Evolutionary conservation across 805 yeast species (phyloP).

Genomic region (Saccharomycopsis javanensis): DNA sequence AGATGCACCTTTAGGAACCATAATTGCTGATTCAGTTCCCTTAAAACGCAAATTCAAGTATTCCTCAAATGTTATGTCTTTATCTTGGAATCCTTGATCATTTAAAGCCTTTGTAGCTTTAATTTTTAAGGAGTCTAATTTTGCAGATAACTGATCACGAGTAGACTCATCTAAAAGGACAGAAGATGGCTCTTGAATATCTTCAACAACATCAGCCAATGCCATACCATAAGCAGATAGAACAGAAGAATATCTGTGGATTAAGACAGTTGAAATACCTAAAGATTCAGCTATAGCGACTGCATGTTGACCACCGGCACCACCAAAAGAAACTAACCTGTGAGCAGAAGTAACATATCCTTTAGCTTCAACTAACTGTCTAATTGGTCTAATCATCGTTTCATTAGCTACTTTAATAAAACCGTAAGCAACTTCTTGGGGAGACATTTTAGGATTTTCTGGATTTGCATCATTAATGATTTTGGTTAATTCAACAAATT

Average conservation of each 20-base stretch:
- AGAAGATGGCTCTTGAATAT: conserved; percentile 66
- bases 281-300: conserved; percentile 62
- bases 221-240: conserved; percentile 85
- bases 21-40: conserved; percentile 83
- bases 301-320: conserved; percentile 92
- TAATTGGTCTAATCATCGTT: conserved; percentile 83
- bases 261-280: conserved; percentile 58
- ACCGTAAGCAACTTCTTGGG: conserved; percentile 70
- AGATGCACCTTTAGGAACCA: conserved; percentile 35
- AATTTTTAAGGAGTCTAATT: conserved; percentile 36
- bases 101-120: conserved; percentile 34
- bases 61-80: conserved; percentile 36
- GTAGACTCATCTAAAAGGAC: conserved; percentile 29
- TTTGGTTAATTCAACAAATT: conserved; percentile 45
- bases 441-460: conserved; percentile 30
- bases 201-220: conserved; percentile 76
- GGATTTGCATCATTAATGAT: conserved; percentile 41
- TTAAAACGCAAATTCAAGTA: conserved; percentile 71
- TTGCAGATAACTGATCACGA: conserved; percentile 29
- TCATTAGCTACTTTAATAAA: conserved; percentile 78
- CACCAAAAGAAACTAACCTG: conserved; percentile 76
- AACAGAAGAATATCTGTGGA: conserved; percentile 75
- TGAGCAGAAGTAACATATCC: conserved; percentile 62
- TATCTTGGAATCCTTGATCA: conserved; percentile 7
- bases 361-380: conserved; percentile 76